Evolutionary conservation across 441 rosid species (phyloP), one percentile per base, ranked within the genome.

Genomic region (Gossypium trilobum): DNA sequence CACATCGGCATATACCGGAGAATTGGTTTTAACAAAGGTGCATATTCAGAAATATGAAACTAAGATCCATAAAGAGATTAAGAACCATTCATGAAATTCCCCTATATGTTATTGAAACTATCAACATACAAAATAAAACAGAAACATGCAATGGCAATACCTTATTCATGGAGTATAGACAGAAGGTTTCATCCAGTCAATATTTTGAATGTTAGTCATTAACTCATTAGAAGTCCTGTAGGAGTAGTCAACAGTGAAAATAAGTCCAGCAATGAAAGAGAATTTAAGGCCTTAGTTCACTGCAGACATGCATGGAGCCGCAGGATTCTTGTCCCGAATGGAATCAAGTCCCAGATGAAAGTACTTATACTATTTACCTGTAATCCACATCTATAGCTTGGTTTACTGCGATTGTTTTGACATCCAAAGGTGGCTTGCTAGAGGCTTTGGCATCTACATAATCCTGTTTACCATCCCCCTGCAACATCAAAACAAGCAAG

Each of bases 401-500:
- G 27, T 64, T 31, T 14, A 0, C 16, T 44, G 59, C n/a, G 31
- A 27, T 20, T 4, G 63, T 57, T 20, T 51, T 65, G n/a, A 22
- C 33, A 51, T 71, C 76, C 59, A 65, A 74, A 70, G 59, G 59
- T 27, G 56, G 74, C 74, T 78, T 50, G 48, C 56, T 0, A 20
- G 44, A 66, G 13, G 74, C 64, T 46, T 54, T 62, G 33, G 48
- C 25, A 75, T 70, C 67, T 10, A 61, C 60, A 51, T 25, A 66
- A 42, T 57, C 31, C 51, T 2, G 64, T 31, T 59, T 59, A 5
- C 52, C 42, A 11, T 74, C 23, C 51, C 20, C 78, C 82, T 79
- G 10, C 63, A 70, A 11, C 42, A 71, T 57, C 23, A 11, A 58
- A 19, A 74, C 62, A 74, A 70, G 50, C 44, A 77, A 74, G 50